A percentile compares a stretch with the other conserved stretches of the same genome.
Conservation (phyloP, 2,329 filamentous ascomycete genomes). For the Didymella segeticola region DNA sequence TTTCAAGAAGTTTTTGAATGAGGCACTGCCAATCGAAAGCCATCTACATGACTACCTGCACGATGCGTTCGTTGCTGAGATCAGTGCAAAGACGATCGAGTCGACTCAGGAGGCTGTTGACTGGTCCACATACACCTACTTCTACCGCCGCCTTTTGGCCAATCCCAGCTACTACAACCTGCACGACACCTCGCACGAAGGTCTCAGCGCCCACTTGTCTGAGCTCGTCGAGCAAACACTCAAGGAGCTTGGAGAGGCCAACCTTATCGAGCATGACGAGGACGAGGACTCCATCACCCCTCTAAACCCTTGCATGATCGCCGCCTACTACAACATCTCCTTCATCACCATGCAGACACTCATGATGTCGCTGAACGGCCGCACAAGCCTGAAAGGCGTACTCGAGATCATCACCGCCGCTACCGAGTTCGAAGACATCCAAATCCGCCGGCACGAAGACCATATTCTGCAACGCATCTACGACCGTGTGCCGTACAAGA, state of each 20-base stretch:
- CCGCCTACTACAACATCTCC: constrained; percentile 98
- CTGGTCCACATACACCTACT: constrained; percentile 98
- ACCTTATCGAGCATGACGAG: constrained; percentile 94
- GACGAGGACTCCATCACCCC: constrained; percentile 84
- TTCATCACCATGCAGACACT: constrained; percentile 99
- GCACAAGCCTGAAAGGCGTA: constrained; percentile 95
- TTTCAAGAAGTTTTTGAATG: constrained; percentile 98
- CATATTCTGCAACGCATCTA: constrained; percentile 88
- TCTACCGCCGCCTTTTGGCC: constrained; percentile 90
- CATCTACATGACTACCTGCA: constrained; percentile 90
- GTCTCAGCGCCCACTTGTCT: constrained; percentile 90
- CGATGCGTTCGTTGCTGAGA: constrained; percentile 95
- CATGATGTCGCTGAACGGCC: constrained; percentile 83
- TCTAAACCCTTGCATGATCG: constrained; percentile 96
- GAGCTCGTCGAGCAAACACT: constrained; percentile 93
- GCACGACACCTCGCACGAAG: constrained; percentile 86
- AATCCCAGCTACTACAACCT: constrained; percentile 97
- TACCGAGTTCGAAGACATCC: constrained; percentile 93
- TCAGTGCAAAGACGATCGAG: constrained; percentile 93
- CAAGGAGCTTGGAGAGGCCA: constrained; percentile 87
- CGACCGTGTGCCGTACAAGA: constrained; percentile 93
- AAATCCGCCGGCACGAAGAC: constrained; percentile 92
- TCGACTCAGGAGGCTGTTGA: constrained; percentile 97
- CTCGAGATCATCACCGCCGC: constrained; percentile 97
- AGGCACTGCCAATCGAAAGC: constrained; percentile 93